phyloP scores from a whole-genome alignment of 257 asterid species.

The Solanum lignicaule region DNA sequence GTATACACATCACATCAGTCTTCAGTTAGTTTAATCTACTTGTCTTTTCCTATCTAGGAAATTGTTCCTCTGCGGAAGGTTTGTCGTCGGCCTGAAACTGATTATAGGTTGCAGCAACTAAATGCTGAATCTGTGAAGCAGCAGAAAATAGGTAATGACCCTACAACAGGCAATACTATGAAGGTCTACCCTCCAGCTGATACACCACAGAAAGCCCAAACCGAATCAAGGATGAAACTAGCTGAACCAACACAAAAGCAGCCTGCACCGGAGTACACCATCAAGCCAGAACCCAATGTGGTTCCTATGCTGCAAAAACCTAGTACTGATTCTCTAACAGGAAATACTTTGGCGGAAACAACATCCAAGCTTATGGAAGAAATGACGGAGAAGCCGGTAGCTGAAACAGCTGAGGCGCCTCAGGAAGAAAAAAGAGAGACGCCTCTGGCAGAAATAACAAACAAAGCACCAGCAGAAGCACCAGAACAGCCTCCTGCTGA shows the following conservation, averaged over 20 bases:
- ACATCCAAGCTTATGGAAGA: constrained; percentile 5
- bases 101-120: constrained; percentile 47
- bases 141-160: constrained; percentile 23
- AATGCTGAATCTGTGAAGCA: constrained; percentile 22
- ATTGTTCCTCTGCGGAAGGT: constrained; percentile 59
- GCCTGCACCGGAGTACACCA: constrained; percentile 1
- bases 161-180: constrained; percentile 14
- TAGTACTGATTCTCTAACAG: constrained; percentile 10
- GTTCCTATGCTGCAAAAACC: constrained; percentile 13
- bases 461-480: background rate
- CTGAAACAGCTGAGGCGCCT: background rate
- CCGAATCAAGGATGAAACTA: background rate
- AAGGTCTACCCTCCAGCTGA: constrained; percentile 14
- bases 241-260: background rate
- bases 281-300: background rate
- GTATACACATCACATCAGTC: background rate
- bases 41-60: constrained; percentile 30
- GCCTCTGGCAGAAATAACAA: background rate
- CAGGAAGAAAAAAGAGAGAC: background rate
- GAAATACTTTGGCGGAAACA: background rate
- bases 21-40: background rate
- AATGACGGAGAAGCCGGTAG: background rate
- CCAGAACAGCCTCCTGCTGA: background rate
- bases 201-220: constrained; percentile 3
- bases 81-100: constrained; percentile 58